Percentiles rank a stretch among this genome's conserved stretches.
Evolutionary conservation across 305 asterid species (phyloP).

Genomic region (Plantago lanceolata): DNA sequence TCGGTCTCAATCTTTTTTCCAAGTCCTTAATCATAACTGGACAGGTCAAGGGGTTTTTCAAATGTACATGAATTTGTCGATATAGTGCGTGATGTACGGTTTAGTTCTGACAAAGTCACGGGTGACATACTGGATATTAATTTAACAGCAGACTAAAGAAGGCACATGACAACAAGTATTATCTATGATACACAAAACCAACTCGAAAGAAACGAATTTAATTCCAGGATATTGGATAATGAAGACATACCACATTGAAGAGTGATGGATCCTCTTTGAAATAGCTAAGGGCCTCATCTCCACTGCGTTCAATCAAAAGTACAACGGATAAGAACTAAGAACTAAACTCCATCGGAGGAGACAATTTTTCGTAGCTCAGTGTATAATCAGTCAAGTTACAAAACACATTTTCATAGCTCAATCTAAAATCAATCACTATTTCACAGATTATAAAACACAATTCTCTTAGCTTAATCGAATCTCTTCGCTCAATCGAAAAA

Average conservation of each 20-base stretch:
- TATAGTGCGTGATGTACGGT: not conserved
- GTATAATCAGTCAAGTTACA: not conserved
- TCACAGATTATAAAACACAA: not conserved
- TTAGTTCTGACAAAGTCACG: not conserved
- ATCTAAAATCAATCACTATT: not conserved
- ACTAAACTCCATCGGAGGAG: not conserved
- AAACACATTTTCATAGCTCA: not conserved
- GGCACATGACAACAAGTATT: no score
- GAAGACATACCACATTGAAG: slow-evolving; percentile 46
- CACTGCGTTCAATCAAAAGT: slow-evolving; percentile 29
- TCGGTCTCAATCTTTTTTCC: not conserved
- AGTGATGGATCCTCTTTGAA: slow-evolving; percentile 51
- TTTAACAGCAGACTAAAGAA: no score
- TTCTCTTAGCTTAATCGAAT: not conserved
- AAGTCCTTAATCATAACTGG: not conserved
- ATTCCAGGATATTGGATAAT: not conserved
- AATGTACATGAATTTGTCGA: not conserved
- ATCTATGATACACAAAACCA: not conserved
- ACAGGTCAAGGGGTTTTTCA: not conserved
- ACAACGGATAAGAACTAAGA: not conserved
- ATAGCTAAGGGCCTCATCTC: slow-evolving; percentile 49
- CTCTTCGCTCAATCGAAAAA: no score
- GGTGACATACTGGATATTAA: not conserved
- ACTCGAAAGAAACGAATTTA: not conserved
- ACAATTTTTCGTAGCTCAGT: not conserved